A percentile compares a stretch with the other conserved stretches of the same genome.
Evolutionary conservation across 805 yeast genomes (phyloP).

Genomic region (Kurtzmaniella fragi): DNA sequence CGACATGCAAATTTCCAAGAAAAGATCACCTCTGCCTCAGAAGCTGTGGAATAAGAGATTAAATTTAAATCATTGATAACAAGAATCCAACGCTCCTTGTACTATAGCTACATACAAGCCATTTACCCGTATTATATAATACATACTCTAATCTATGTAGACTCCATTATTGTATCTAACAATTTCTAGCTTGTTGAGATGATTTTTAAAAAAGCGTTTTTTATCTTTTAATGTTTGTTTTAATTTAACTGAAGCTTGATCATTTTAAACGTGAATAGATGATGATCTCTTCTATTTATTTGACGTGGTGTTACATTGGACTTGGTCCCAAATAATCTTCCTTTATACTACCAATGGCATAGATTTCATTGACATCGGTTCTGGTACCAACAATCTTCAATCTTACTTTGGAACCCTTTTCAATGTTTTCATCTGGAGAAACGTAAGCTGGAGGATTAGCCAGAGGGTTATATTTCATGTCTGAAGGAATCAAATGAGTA

Average conservation of each 20-base stretch:
- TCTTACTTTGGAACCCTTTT: constrained; percentile 89
- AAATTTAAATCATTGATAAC: background rate
- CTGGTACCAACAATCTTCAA: constrained; percentile 95
- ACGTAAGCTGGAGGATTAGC: constrained; percentile 98
- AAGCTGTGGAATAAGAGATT: constrained; percentile 8
- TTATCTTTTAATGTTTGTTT: no score
- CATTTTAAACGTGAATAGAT: no score
- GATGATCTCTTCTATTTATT: no score
- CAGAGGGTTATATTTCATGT: constrained; percentile 88
- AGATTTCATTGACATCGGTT: constrained; percentile 94
- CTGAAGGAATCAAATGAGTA: constrained; percentile 90
- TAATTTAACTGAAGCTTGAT: no score
- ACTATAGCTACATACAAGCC: background rate
- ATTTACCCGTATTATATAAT: background rate
- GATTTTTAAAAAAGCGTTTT: background rate
- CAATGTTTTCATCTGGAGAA: constrained; percentile 90
- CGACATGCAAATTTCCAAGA: constrained; percentile 12
- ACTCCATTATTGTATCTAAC: background rate
- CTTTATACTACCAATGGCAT: constrained; percentile 96
- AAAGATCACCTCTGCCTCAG: constrained; percentile 6
- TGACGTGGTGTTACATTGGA: constrained; percentile 39
- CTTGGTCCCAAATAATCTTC: constrained; percentile 94
- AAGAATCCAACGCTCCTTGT: background rate
- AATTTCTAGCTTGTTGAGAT: background rate
- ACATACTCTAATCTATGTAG: constrained; percentile 1